Percentiles rank a stretch among this genome's conserved stretches.
Evolutionary conservation across 2,329 filamentous ascomycete genomes (phyloP).

Genomic region (Botrytis elliptica): DNA sequence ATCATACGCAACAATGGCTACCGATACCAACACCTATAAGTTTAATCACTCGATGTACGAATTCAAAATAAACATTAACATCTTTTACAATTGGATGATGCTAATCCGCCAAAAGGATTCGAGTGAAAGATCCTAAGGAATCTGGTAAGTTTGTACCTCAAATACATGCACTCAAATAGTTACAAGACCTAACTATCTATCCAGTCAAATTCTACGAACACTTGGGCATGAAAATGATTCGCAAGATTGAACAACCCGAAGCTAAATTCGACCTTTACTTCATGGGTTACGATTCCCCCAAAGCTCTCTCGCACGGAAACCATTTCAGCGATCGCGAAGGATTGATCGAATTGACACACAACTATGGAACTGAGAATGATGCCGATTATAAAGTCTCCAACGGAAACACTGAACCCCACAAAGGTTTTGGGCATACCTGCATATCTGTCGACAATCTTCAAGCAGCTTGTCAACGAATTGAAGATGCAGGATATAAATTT

Average conservation of each 20-base stretch:
- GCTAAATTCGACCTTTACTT: slow-evolving; percentile 96
- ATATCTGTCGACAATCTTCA: slow-evolving; percentile 82
- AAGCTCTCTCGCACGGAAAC: slow-evolving; percentile 70
- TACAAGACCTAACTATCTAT: neutral
- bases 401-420: slow-evolving; percentile 84
- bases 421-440: slow-evolving; percentile 72
- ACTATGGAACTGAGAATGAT: slow-evolving; percentile 88
- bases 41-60: slow-evolving; percentile 82
- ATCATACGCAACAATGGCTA: slow-evolving; percentile 49
- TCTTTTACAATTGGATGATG: slow-evolving; percentile 17
- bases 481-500: slow-evolving; percentile 87
- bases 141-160: slow-evolving; percentile 51
- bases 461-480: slow-evolving; percentile 83
- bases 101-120: slow-evolving; percentile 60
- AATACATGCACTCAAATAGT: neutral
- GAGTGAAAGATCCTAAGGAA: slow-evolving; percentile 89
- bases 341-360: slow-evolving; percentile 80
- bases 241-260: slow-evolving; percentile 79
- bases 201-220: slow-evolving; percentile 89
- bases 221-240: slow-evolving; percentile 81
- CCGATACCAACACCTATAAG: slow-evolving; percentile 76
- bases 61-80: neutral
- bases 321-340: slow-evolving; percentile 80
- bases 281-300: slow-evolving; percentile 78
- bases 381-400: slow-evolving; percentile 77